phyloP scores from a whole-genome alignment of 169 alveolate species.

The Plasmodium inui region DNA sequence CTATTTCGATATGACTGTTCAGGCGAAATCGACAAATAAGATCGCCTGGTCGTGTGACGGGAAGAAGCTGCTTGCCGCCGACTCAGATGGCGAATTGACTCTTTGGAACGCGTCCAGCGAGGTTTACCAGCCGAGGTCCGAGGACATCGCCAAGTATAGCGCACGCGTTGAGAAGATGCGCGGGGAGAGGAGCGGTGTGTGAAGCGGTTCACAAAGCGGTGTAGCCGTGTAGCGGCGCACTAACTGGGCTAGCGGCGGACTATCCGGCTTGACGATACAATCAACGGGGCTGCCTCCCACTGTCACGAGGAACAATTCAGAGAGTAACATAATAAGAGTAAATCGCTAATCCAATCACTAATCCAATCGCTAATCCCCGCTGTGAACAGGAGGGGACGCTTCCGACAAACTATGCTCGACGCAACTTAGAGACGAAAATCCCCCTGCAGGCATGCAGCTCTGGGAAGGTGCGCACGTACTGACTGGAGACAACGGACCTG shows the following conservation, averaged over 20 bases:
- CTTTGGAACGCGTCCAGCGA: conserved; percentile 66
- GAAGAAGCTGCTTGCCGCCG: conserved; percentile 52
- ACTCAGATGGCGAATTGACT: conserved; percentile 38
- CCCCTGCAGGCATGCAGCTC: conserved; percentile 43
- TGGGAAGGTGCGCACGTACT: conserved; percentile 66
- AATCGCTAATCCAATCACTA: too few species aligned
- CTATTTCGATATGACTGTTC: conserved; percentile 29
- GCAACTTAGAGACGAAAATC: conserved; percentile 36
- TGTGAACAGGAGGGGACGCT: neutral
- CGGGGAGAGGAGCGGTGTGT: neutral
- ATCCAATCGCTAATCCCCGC: too few species aligned
- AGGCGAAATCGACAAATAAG: conserved; percentile 38
- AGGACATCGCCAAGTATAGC: conserved; percentile 41
- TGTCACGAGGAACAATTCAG: too few species aligned
- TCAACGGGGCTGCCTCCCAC: too few species aligned
- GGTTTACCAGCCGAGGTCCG: conserved; percentile 62
- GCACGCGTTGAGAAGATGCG: conserved; percentile 5
- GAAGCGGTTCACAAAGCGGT: neutral
- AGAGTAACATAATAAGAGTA: too few species aligned
- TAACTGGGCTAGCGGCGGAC: too few species aligned
- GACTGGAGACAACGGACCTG: conserved; percentile 14
- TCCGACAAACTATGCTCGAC: neutral
- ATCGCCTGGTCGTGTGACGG: conserved; percentile 76
- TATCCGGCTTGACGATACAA: too few species aligned
- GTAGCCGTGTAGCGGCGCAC: neutral